A percentile compares a stretch with the other conserved stretches of the same genome.
phyloP scores from a whole-genome alignment of 192 early-diverging fungal species.

The Dissophora ornata region DNA sequence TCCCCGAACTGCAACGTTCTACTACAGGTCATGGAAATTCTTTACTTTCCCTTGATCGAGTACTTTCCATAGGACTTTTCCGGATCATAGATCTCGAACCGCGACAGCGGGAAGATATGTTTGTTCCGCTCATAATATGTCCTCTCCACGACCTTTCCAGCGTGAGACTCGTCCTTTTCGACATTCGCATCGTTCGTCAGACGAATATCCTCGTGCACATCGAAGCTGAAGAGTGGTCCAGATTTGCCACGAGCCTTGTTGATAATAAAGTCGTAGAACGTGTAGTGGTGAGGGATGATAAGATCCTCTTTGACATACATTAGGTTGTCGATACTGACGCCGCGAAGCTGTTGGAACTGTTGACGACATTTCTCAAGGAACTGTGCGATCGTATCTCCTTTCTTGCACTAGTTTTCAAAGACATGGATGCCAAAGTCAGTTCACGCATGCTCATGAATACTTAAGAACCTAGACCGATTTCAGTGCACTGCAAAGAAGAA shows the following conservation, averaged over 20 bases:
- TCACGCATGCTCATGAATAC: background rate
- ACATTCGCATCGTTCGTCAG: slow-evolving; percentile 81
- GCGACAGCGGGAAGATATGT: slow-evolving; percentile 93
- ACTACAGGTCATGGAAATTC: too few relatives aligned
- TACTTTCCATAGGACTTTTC: slow-evolving; percentile 67
- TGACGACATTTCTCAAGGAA: slow-evolving; percentile 87
- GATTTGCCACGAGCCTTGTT: slow-evolving; percentile 97
- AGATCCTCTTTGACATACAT: slow-evolving; percentile 96
- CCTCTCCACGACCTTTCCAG: slow-evolving; percentile 92
- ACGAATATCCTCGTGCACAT: slow-evolving; percentile 94
- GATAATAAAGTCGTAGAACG: slow-evolving; percentile 96
- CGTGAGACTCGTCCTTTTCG: slow-evolving; percentile 95
- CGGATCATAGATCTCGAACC: slow-evolving; percentile 94
- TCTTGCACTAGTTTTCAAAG: slow-evolving; percentile 78
- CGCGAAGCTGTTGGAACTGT: slow-evolving; percentile 86
- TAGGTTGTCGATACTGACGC: slow-evolving; percentile 84
- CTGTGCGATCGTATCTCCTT: slow-evolving; percentile 88
- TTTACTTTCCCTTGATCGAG: slow-evolving; percentile 33
- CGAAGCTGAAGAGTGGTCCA: slow-evolving; percentile 93
- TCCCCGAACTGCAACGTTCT: too few relatives aligned
- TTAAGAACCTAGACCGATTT: too few relatives aligned
- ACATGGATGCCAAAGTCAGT: too few relatives aligned
- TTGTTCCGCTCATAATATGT: slow-evolving; percentile 94
- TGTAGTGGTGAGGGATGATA: slow-evolving; percentile 93
- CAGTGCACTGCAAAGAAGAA: background rate